Evolutionary conservation across 257 asterid genomes (phyloP), one percentile per base, ranked within the genome.

Genomic region (Ilex asprella): DNA sequence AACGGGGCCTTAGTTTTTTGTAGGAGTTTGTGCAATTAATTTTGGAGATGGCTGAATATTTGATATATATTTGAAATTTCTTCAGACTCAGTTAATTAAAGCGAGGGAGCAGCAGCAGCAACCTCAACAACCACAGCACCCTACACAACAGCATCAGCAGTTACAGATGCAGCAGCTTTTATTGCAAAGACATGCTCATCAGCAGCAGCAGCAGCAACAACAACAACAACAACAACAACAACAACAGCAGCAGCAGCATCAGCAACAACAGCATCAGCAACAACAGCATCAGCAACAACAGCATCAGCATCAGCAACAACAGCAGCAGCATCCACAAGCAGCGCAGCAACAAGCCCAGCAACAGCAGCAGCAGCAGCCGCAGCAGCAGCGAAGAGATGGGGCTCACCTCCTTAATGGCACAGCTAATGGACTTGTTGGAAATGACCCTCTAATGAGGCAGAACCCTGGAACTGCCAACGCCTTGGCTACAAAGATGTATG

Each of bases 91-190:
- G 68, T 62, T 82, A 70, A 87, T 87, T 83, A 93, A 89, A 77
- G 85, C 95, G 44, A 85, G 97, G 73, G 99, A 93, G 78, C 95
- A 91, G 64, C 98, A 92, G 63, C 96, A 83, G 47, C 81, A 46
- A 46, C 94, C 71, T 1, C 81, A 72, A 35, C 41, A 35, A 1
- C 41, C 41, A 35, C 13, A 10, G 52, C 52, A 46, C 15, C 52
- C 52, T 3, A 3, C 52, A 46, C n/a, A 10, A 10, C 79, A 72
- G 56, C 94, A 91, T 35, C 92, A 84, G 57, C 96, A 86, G 43
- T 41, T 78, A 75, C 97, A 90, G 65, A 78, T 83, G 83, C 97
- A 90, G 47, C 97, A 90, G 70, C 62, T 90, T 58, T 66, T 87
- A 52, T 51, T 90, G 75, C 97, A 87, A 60, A 70, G 91, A 62